Conservation (phyloP, 108 stramenopile genomes). For the Cylindrotheca fusiformis region DNA sequence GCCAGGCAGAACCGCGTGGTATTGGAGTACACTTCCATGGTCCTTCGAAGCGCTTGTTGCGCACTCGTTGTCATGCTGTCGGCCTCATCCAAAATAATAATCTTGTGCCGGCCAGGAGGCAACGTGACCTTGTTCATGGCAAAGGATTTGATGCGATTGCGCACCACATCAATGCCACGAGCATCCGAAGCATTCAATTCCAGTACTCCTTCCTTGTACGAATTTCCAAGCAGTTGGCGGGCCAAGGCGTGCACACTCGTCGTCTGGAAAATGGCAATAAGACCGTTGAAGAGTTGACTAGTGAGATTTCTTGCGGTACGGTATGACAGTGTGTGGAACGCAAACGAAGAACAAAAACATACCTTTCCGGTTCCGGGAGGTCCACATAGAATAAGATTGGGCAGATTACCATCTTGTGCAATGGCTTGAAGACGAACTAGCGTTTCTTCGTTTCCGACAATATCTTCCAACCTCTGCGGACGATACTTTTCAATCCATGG, state of each 20-base stretch:
- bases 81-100: constrained; percentile 99
- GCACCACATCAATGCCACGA: constrained; percentile 96
- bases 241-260: constrained; percentile 91
- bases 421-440: constrained; percentile 89
- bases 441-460: constrained; percentile 98
- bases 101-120: constrained; percentile 88
- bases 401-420: constrained; percentile 95
- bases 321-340: neutral
- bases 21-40: constrained; percentile 97
- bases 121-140: constrained; percentile 92
- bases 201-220: constrained; percentile 75
- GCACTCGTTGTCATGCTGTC: constrained; percentile 98
- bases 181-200: constrained; percentile 98
- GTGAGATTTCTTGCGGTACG: neutral
- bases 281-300: too few relatives aligned
- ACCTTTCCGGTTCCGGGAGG: constrained; percentile 92
- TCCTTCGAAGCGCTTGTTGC: constrained; percentile 96
- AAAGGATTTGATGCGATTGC: constrained; percentile 98
- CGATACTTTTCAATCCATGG: constrained; percentile 99
- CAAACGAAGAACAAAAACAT: constrained; percentile 6
- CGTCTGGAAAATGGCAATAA: too few relatives aligned
- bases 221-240: constrained; percentile 75
- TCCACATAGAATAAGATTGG: constrained; percentile 95
- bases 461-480: constrained; percentile 74
- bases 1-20: constrained; percentile 99